Evolutionary conservation across 305 asterid species (phyloP), one percentile per base, ranked within the genome.

Genomic region (Striga hermonthica): DNA sequence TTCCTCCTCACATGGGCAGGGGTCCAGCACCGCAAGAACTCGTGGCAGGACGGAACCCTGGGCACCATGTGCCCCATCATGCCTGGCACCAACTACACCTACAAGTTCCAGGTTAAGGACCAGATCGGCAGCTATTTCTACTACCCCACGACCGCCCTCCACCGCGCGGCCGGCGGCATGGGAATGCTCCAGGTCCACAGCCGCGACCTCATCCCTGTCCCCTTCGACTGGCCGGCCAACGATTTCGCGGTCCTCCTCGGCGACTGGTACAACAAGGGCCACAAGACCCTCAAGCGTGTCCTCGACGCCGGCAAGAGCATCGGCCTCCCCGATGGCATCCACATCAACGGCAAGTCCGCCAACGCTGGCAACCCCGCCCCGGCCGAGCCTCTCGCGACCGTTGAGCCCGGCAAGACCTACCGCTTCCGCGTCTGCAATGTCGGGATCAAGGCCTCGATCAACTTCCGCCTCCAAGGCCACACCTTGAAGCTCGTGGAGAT

Each of bases 181-280:
- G 95, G 96, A 15, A 43, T 83, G 64, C 71, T 89, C 60, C 76
- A 79, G 44, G 57, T 89, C 75, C 92, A 84, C 80, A 89, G 92
- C 65, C 87, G 95, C 10, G 69, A 56, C 1, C 92, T 83, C 73
- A 86, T 86, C 74, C 96, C 95, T 0, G 83, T 84, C 57, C 95
- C 96, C 2, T 89, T 84, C 9, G 87, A 83, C 37, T 44, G 44
- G 3, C 95, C 93, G 3, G 81, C 86, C 2, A 84, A 78, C 3
- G 93, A 89, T 12, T 77, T 53, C 71, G 63, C 76, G 2, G 75
- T 89, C 0, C 63, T 89, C 7, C 60, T 83, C 1, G 89, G 96
- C 0, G 96, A 86, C 54, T 89, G 95, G 95, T 89, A 84, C 83
- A 86, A 77, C 76, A 85, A 80, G 73, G 95, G 83, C 47, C 95